Evolutionary conservation across 805 yeast genomes (phyloP).

Genomic region (Saccharomycopsis synnaedendra): DNA sequence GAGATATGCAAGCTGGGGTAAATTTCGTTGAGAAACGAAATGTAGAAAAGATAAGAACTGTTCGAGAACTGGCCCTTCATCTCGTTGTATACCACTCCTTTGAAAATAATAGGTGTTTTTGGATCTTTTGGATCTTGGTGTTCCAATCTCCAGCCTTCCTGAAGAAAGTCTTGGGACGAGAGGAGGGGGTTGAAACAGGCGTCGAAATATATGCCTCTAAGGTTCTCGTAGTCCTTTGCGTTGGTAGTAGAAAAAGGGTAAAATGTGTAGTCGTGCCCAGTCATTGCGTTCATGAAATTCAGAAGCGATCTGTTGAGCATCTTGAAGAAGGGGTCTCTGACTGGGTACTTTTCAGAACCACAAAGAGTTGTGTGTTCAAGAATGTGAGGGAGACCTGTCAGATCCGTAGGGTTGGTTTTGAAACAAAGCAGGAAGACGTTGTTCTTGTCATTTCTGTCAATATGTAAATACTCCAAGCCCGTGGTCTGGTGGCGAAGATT

Average conservation of each 20-base stretch:
- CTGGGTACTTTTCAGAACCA: slow-evolving; percentile 86
- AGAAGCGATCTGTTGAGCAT: slow-evolving; percentile 92
- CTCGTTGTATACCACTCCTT: slow-evolving; percentile 96
- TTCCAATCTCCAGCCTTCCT: slow-evolving; percentile 97
- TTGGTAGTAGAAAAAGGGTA: slow-evolving; percentile 97
- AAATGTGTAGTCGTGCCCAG: slow-evolving; percentile 92
- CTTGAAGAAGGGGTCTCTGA: slow-evolving; percentile 94
- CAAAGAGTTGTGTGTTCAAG: slow-evolving; percentile 93
- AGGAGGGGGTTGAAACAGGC: slow-evolving; percentile 77
- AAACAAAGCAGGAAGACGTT: slow-evolving; percentile 85
- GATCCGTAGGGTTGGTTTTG: slow-evolving; percentile 89
- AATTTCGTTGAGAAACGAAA: slow-evolving; percentile 68
- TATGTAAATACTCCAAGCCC: slow-evolving; percentile 75
- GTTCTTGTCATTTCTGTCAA: slow-evolving; percentile 72
- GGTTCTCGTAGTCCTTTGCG: slow-evolving; percentile 62
- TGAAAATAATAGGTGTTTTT: slow-evolving; percentile 54
- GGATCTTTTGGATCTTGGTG: slow-evolving; percentile 48
- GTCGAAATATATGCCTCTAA: slow-evolving; percentile 81
- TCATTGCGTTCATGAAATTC: slow-evolving; percentile 98
- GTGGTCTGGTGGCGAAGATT: slow-evolving; percentile 55
- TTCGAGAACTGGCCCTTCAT: slow-evolving; percentile 97
- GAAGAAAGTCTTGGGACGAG: slow-evolving; percentile 70
- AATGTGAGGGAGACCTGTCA: slow-evolving; percentile 95
- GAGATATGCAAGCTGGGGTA: slow-evolving; percentile 82
- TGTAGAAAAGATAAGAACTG: slow-evolving; percentile 76